These are phyloP conservation scores for Claviceps africana DNA, from an alignment of 2,329 filamentous ascomycete genomes.

Conservation along the genomic window DNA sequence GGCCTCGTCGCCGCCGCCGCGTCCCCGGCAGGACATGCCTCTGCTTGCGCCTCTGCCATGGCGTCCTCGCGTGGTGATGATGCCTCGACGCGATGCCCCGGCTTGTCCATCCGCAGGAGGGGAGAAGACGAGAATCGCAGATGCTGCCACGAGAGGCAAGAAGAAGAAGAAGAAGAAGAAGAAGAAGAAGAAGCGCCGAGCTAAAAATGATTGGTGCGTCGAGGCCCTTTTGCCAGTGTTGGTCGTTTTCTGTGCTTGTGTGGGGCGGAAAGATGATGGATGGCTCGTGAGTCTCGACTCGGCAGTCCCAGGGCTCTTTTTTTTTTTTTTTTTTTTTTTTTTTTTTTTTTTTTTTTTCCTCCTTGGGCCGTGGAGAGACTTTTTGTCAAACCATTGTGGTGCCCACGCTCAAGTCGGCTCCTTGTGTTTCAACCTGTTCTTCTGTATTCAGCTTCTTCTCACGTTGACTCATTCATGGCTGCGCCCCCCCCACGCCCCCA, in stretches of 20 bases:
- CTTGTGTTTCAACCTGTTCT: no score
- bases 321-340: not conserved
- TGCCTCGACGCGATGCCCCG: not conserved
- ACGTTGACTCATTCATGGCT: not conserved
- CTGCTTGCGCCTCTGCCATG: not conserved
- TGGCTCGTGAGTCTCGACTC: no score
- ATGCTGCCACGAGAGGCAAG: no score
- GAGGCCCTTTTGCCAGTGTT: not conserved
- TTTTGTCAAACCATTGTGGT: not conserved
- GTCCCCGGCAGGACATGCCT: not conserved
- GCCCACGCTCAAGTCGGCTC: no score
- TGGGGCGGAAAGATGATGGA: not conserved
- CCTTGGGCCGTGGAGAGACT: not conserved
- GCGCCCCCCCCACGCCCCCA: no score
- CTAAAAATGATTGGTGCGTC: not conserved
- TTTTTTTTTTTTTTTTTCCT: not conserved
- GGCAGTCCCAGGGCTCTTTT: not conserved
- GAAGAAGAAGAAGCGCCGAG: no score
- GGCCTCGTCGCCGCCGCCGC: constrained; percentile 20
- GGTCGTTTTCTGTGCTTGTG: not conserved
- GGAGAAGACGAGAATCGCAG: no score
- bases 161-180: no score
- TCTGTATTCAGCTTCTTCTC: no score
- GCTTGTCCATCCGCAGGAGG: not conserved
- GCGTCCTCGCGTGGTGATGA: not conserved